These are phyloP conservation scores for Gynochthodes officinalis DNA, from an alignment of 257 asterid species.

Conservation along the genomic window DNA sequence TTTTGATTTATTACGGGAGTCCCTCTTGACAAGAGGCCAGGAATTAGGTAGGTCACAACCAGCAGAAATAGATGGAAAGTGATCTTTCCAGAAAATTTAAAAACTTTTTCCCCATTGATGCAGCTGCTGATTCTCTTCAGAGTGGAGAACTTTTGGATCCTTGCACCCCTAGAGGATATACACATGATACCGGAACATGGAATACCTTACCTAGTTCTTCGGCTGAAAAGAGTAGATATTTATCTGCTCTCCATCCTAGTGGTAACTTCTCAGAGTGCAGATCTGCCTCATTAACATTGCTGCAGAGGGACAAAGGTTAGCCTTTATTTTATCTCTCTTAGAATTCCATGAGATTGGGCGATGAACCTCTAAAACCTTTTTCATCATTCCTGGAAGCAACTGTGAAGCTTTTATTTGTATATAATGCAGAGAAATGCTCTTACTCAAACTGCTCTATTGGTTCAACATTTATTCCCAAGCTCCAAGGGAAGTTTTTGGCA, in stretches of 20 bases:
- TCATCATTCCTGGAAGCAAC: background rate
- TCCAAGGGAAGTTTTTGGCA: constrained; percentile 84
- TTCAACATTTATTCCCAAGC: constrained; percentile 77
- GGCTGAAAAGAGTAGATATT: constrained; percentile 41
- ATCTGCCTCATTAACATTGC: constrained; percentile 65
- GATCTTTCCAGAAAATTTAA: constrained; percentile 2
- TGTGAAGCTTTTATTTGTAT: constrained; percentile 17
- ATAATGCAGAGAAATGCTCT: constrained; percentile 67
- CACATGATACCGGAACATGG: constrained; percentile 35
- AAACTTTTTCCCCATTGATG: constrained; percentile 27
- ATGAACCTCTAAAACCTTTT: background rate
- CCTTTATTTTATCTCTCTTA: background rate
- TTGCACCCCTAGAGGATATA: constrained; percentile 88
- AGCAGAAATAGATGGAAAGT: background rate
- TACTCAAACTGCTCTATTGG: constrained; percentile 64
- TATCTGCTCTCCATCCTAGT: constrained; percentile 54
- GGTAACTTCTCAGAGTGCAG: constrained; percentile 96
- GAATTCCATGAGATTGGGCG: background rate
- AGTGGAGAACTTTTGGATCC: constrained; percentile 63
- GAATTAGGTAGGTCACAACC: constrained; percentile 38
- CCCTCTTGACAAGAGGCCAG: constrained; percentile 42
- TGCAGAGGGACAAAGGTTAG: constrained; percentile 88
- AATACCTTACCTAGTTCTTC: constrained; percentile 45
- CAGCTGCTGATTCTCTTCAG: constrained; percentile 53
- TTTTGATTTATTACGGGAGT: constrained; percentile 66